Evolutionary conservation across 768 basidiomycete genomes (phyloP).

Genomic region (Amanita pallidorosea): DNA sequence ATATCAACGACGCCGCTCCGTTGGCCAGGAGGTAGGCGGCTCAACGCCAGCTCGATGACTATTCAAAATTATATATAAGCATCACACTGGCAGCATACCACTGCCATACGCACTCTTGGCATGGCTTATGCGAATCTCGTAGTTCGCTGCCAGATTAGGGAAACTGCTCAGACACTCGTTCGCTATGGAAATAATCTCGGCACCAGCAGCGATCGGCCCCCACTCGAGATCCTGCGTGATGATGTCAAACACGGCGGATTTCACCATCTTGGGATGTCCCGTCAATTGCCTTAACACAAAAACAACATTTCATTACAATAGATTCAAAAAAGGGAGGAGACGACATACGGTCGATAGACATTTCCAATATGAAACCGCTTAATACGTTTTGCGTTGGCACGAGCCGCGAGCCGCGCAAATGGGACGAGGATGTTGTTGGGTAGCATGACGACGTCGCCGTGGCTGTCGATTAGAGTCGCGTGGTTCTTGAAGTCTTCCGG

Average conservation of each 20-base stretch:
- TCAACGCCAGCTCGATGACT: conserved; percentile 63
- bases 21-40: conserved; percentile 46
- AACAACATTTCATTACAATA: conserved; percentile 3
- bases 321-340: background rate
- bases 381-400: conserved; percentile 53
- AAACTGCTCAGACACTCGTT: conserved; percentile 61
- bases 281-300: conserved; percentile 37
- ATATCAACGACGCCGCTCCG: conserved; percentile 52
- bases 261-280: conserved; percentile 63
- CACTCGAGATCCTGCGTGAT: conserved; percentile 60
- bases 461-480: conserved; percentile 69
- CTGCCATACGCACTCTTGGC: conserved; percentile 43
- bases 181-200: conserved; percentile 63
- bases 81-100: background rate
- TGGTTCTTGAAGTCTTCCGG: conserved; percentile 53
- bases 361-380: conserved; percentile 77
- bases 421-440: conserved; percentile 65
- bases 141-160: conserved; percentile 54
- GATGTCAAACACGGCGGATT: conserved; percentile 77
- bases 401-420: conserved; percentile 77
- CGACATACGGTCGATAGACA: conserved; percentile 53
- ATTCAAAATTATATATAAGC: conserved; percentile 3
- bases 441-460: conserved; percentile 65
- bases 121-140: conserved; percentile 75
- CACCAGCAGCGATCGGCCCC: conserved; percentile 59